phyloP scores from a whole-genome alignment of 2,329 filamentous ascomycete species.

The Fusarium nurragi region DNA sequence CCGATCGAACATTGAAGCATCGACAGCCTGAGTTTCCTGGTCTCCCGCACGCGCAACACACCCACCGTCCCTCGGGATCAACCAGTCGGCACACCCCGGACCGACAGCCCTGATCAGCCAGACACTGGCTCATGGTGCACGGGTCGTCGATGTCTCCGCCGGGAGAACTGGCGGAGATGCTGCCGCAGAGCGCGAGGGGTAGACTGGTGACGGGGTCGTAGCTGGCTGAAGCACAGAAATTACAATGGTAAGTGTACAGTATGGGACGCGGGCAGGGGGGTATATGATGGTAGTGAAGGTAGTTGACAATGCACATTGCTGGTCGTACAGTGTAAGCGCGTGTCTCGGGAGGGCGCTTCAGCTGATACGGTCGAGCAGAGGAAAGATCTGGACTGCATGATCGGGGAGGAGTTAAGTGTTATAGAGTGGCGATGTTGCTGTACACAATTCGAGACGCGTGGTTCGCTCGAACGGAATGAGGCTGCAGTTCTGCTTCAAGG shows the following conservation, averaged over 20 bases:
- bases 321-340: constrained; percentile 27
- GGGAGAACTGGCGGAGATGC: constrained; percentile 24
- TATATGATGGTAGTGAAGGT: constrained; percentile 62
- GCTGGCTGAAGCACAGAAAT: constrained; percentile 53
- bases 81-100: constrained; percentile 60
- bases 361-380: constrained; percentile 32
- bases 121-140: constrained; percentile 57
- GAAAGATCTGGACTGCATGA: constrained; percentile 1
- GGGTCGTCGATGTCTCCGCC: constrained; percentile 53
- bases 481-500: not conserved
- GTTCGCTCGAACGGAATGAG: not conserved
- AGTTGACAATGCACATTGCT: constrained; percentile 62
- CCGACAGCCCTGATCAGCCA: constrained; percentile 56
- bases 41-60: constrained; percentile 60
- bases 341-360: constrained; percentile 42
- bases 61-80: constrained; percentile 60
- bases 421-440: not conserved
- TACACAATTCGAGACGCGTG: not conserved
- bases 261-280: constrained; percentile 54
- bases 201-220: constrained; percentile 44
- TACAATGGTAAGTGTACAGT: constrained; percentile 55
- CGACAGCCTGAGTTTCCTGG: constrained; percentile 57
- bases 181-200: constrained; percentile 36
- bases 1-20: constrained; percentile 58
- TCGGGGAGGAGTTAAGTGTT: not conserved